phyloP scores from a whole-genome alignment of 192 early-diverging fungal species.

The Funneliformis geosporum region DNA sequence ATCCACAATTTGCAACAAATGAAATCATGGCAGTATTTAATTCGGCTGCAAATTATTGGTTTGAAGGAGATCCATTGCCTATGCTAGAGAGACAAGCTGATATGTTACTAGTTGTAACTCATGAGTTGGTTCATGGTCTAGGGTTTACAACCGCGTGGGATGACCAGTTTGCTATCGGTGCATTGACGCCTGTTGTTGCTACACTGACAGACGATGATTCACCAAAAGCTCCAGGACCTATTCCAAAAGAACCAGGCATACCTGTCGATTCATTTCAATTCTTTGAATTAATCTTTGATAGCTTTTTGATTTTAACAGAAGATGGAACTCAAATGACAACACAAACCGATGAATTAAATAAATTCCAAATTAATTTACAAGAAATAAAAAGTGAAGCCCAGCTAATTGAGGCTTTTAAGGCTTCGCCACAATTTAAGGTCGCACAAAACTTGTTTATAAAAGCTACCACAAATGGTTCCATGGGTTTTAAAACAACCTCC shows the following conservation, averaged over 20 bases:
- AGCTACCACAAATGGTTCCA: background rate
- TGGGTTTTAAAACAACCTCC: background rate
- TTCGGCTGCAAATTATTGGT: slow-evolving; percentile 34
- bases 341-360: background rate
- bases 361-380: background rate
- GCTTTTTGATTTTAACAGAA: background rate
- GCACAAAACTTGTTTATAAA: background rate
- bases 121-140: background rate
- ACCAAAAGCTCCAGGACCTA: too few relatives aligned
- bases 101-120: background rate
- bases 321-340: background rate
- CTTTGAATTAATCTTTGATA: background rate
- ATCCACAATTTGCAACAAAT: slow-evolving; percentile 34
- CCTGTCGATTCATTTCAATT: background rate
- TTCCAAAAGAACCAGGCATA: too few relatives aligned
- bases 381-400: background rate
- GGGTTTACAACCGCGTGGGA: background rate
- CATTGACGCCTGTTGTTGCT: background rate
- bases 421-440: background rate
- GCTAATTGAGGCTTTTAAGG: background rate
- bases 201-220: too few relatives aligned
- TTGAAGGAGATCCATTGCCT: background rate
- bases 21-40: slow-evolving; percentile 47
- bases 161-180: background rate
- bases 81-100: background rate